Evolutionary conservation across 306 rosid species (phyloP), one percentile per base, ranked within the genome.

Genomic region (Trichosanthes cucumerina): DNA sequence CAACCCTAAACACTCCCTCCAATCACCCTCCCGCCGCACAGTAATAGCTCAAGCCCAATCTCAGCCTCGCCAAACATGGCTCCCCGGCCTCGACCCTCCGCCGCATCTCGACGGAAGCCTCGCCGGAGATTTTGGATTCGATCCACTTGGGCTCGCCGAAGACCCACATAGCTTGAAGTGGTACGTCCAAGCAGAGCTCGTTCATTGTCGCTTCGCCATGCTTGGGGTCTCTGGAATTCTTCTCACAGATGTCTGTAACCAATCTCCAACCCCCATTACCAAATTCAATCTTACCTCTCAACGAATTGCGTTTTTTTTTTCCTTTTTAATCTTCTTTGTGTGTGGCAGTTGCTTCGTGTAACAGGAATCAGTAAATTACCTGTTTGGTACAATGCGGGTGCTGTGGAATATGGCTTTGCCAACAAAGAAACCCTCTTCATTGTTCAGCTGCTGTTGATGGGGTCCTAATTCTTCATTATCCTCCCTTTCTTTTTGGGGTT

Each of bases 111-210:
- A 91, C 81, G 97, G 97, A 87, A 95, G 93, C 78, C 83, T 95
- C 79, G 84, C 93, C 19, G 97, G 99, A 68, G 99, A 95, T 88
- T 92, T 52, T 41, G 99, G 99, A 41, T 95, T 92, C 59, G 99
- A 95, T 86, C 99, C 97, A 47, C 97, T 95, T 78, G 97, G 97
- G 38, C 99, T 95, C 41, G 99, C 86, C 50, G 97, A 95, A 83
- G 96, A 95, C 85, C 97, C 97, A 0, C 83, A 78, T 36, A 95
- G 89, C 91, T 86, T 95, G 87, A 92, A 81, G 83, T 95, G 97
- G 99, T 95, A 85, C 79, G 99, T 95, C 79, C 99, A 95, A 81
- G 99, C 97, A 52, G 98, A 92, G 86, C 82, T 92, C 49, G 90
- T 91, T 82, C 99, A 95, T 83, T 75, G 86, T 77, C 99, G 96